Base-by-base conservation (phyloP, 768 basidiomycete species). In the Trametes punicea region DNA sequence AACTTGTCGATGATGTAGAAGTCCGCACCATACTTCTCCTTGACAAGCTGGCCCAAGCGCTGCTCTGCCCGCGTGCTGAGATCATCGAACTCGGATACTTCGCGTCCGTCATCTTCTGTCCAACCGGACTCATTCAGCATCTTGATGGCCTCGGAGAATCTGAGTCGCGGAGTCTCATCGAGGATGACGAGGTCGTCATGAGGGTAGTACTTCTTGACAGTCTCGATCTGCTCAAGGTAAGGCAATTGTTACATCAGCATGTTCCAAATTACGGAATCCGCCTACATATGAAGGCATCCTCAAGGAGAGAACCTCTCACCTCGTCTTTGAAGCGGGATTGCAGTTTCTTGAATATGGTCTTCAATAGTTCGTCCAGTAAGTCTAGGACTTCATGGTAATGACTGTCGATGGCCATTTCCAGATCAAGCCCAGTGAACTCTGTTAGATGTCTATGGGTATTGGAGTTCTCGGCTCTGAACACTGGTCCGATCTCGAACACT, bases 1-100 rank as follows among this genome's bases (percentile, higher is more conserved):
- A 98, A 99, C 73, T 98, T 98, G 78, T 99, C 97, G 45, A 84
- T 73, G 48, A 98, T 98, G 75, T 90, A 99, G 75, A 96, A 99
- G 71, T 99, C 97, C 42, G 92, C 97, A 62, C 92, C 84, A 68
- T 95, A 96, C 74, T 96, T 98, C 57, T 83, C 87, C 71, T 88
- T 92, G 65, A 99, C 85, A 39, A 98, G 76, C 59, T 84, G 78
- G n/a, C 97, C 97, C 34, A 99, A 87, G 57, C 86, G 79, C 74
- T 88, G 93, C 73, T 98, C 97, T 65, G 94, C 92, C 69, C 90
- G 87, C 21, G 97, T 98, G 75, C 91, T 94, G 63, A 83, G 70
- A 65, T 84, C 82, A 42, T 82, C 80, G 46, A 71, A 69, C 57
- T 79, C 78, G 62, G 62, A 73, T 2, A 69, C 66, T 20, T 62